These are phyloP conservation scores for Ustilago curta DNA, from an alignment of 1,284 basidiomycete species.

Conservation along the genomic window DNA sequence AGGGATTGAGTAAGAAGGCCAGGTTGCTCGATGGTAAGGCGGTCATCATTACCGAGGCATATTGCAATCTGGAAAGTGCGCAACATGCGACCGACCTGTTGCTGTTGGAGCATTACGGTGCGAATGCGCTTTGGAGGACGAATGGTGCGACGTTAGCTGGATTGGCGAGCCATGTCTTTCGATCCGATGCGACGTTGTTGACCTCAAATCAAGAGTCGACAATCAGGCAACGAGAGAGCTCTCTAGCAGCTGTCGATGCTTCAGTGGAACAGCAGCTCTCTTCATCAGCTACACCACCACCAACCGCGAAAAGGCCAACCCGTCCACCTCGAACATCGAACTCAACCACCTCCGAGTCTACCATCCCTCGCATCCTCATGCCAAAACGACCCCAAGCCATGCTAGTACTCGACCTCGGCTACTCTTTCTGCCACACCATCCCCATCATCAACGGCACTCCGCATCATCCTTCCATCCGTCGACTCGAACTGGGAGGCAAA, in stretches of 20 bases:
- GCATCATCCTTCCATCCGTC: conserved; percentile 80
- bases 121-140: conserved; percentile 79
- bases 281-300: neutral
- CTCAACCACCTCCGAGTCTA: neutral
- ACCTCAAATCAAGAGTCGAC: neutral
- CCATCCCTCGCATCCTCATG: conserved; percentile 7
- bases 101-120: conserved; percentile 95
- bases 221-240: neutral
- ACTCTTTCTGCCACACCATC: conserved; percentile 90
- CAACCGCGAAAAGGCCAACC: neutral
- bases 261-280: neutral
- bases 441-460: conserved; percentile 83
- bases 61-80: conserved; percentile 89
- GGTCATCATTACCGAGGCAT: conserved; percentile 85
- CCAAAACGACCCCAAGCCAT: conserved; percentile 77
- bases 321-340: conserved; percentile 12
- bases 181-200: conserved; percentile 12
- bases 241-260: neutral
- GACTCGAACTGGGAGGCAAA: conserved; percentile 93
- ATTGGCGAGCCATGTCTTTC: conserved; percentile 17
- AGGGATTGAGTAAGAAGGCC: neutral
- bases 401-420: conserved; percentile 87
- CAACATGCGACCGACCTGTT: conserved; percentile 93
- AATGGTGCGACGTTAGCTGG: conserved; percentile 26
- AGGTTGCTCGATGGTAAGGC: conserved; percentile 39